Base-by-base conservation (phyloP, 257 asterid species). In the Striga asiatica region DNA sequence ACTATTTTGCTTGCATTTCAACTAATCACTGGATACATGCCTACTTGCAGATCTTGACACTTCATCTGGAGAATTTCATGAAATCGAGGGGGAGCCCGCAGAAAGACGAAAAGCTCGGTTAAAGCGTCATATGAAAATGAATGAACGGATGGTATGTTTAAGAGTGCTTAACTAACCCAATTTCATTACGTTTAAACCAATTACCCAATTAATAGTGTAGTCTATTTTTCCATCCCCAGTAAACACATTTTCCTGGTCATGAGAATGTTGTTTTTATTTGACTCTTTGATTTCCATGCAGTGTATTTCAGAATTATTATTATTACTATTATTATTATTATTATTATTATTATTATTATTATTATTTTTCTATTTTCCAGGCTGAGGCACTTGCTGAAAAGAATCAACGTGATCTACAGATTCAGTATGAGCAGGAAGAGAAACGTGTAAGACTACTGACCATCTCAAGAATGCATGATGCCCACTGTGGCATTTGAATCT, bases 371-470 rank as follows among this genome's bases (percentile, higher is more conserved):
- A 51, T 70, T n/a, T 66, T 70, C 50, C 83, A 91, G 98, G 95
- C 83, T 60, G 76, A 76, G 73, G 98, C 94, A 41, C 81, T 87
- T 69, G 86, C 80, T 68, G 89, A 76, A 76, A 91, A 87, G 79
- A 91, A 79, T 69, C 85, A 72, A 66, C 95, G 98, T 66, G 98
- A 91, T 81, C 73, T 72, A 71, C 81, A 76, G 72, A 65, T 66
- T 60, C 95, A 77, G 74, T 62, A 38, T 60, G 96, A 87, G 75
- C 96, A 87, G 75, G 94, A 84, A 25, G 94, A 87, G 84, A 84
- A 71, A 71, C 76, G 60, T 56, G 98, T 91, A 82, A 82, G 92
- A 68, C 57, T 46, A 37, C 46, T 38, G 18, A 39, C 22, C 56
- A 35, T 48, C 8, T 60, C 16, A 38, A 51, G 16, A 39, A 53